Conservation (phyloP, 2,329 filamentous ascomycete genomes). For the Lasiodiplodia hormozganensis region DNA sequence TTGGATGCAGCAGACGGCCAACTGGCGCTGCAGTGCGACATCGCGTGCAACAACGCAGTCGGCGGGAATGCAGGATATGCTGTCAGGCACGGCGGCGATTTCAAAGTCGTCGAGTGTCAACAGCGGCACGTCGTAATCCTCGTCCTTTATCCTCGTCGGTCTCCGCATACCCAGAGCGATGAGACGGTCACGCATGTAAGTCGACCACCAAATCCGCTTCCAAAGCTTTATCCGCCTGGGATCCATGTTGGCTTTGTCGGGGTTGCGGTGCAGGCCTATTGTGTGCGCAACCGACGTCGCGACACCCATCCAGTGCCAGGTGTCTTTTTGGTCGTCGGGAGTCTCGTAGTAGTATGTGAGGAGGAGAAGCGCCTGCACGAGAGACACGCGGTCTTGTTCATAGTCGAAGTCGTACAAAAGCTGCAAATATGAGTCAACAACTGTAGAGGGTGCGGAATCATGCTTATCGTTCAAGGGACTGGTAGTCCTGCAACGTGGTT, state of each 20-base stretch:
- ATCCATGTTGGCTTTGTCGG: slow-evolving; percentile 77
- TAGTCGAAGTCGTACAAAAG: slow-evolving; percentile 95
- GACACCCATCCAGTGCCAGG: slow-evolving; percentile 98
- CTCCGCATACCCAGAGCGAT: slow-evolving; percentile 93
- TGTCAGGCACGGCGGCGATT: slow-evolving; percentile 70
- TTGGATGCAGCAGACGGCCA: slow-evolving; percentile 88
- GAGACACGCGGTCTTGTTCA: slow-evolving; percentile 84
- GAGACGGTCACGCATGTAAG: slow-evolving; percentile 91
- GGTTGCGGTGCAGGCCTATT: slow-evolving; percentile 89
- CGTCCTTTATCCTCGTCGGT: slow-evolving; percentile 88
- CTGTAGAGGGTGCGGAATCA: slow-evolving; percentile 15
- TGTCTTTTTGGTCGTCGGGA: slow-evolving; percentile 95
- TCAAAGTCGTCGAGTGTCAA: slow-evolving; percentile 85
- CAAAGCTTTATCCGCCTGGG: slow-evolving; percentile 78
- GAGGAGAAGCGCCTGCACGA: slow-evolving; percentile 86
- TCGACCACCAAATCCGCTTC: slow-evolving; percentile 98
- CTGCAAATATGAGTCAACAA: slow-evolving; percentile 49
- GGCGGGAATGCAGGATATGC: slow-evolving; percentile 70
- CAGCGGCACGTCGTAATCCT: slow-evolving; percentile 95
- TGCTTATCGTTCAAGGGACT: slow-evolving; percentile 15
- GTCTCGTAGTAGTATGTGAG: slow-evolving; percentile 99
- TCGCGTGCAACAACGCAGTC: slow-evolving; percentile 77
- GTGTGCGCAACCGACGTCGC: slow-evolving; percentile 92
- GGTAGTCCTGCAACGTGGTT: not conserved
- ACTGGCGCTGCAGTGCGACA: slow-evolving; percentile 73